Base-by-base conservation (phyloP, 2,329 filamentous ascomycete species). In the Diaporthe ampelina region DNA sequence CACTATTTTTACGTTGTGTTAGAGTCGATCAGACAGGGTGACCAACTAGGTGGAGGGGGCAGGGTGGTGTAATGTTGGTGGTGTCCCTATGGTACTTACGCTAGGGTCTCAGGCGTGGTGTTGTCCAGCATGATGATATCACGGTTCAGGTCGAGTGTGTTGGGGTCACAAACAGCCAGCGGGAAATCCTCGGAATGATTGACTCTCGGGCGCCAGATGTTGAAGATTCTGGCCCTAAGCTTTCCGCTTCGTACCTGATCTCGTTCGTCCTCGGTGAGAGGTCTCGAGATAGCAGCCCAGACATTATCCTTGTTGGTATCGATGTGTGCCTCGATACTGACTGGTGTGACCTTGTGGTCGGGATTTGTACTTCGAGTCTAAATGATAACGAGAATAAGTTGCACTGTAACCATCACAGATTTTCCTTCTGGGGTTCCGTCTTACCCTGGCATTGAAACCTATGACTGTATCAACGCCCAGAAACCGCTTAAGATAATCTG, bases 141-240 rank as follows among this genome's bases (percentile, higher is more conserved):
- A 4, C 35, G 50, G 8, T 48, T 21, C 19, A 57, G 9, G 26
- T 70, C 35, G 35, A 70, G 52, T 32, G 67, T 70, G 67, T 70
- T 70, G 21, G 67, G 67, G 37, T 70, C 52, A 56, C 67, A 70
- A 24, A 70, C 67, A 17, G 67, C 67, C 52, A 70, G 67, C 8
- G 67, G 67, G 17, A 70, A 70, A 21, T 70, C 67, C 50, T 70
- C 67, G 17, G 67, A 7, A 52, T 70, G 67, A 17, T 43, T 70
- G 24, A 70, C 67, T 13, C 67, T 54, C 24, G 67, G 67, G 67
- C 67, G 67, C 67, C 67, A 70, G 67, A 70, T 70, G 24, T 70
- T 70, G 67, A 70, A 70, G 17, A 70, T 17, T 17, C 67, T 70
- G 24, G 67, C 67, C 67, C 67, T 70, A n/a, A 58, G n/a, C 50